A percentile compares a stretch with the other conserved stretches of the same genome.
phyloP scores from a whole-genome alignment of 768 basidiomycete species.

The Lactarius psammicola region DNA sequence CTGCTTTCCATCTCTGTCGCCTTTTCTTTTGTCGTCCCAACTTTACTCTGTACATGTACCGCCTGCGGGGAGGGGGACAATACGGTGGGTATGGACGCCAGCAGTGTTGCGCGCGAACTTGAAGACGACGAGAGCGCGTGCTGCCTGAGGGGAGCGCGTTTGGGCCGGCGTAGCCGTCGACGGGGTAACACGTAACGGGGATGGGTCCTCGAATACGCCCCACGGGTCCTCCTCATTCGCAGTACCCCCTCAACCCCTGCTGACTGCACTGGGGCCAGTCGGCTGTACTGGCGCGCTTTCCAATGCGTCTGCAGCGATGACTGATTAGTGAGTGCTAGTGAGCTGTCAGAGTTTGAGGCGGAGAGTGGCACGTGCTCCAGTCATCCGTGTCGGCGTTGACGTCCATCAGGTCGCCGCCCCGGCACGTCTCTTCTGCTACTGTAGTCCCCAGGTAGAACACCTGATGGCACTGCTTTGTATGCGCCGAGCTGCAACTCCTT shows the following conservation, averaged over 20 bases:
- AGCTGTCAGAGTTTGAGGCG: neutral
- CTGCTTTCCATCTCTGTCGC: slow-evolving; percentile 86
- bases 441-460: slow-evolving; percentile 49
- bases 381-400: slow-evolving; percentile 91
- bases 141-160: slow-evolving; percentile 36
- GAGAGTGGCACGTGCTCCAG: slow-evolving; percentile 74
- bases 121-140: slow-evolving; percentile 41
- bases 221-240: slow-evolving; percentile 28
- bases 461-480: slow-evolving; percentile 43
- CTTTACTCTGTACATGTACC: slow-evolving; percentile 36
- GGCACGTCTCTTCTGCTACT: slow-evolving; percentile 58
- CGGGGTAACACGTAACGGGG: slow-evolving; percentile 19
- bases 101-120: slow-evolving; percentile 33
- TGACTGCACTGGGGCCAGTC: slow-evolving; percentile 17
- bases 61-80: slow-evolving; percentile 18
- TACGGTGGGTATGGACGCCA: slow-evolving; percentile 20
- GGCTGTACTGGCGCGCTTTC: slow-evolving; percentile 36
- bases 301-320: slow-evolving; percentile 32
- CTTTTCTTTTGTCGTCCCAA: slow-evolving; percentile 77
- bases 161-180: neutral
- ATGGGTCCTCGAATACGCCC: slow-evolving; percentile 28
- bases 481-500: slow-evolving; percentile 73
- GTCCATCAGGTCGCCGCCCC: slow-evolving; percentile 80
- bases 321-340: slow-evolving; percentile 13
- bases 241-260: slow-evolving; percentile 31